Base-by-base conservation (phyloP, 2,329 filamentous ascomycete genomes). In the Neoascochyta sp. region DNA sequence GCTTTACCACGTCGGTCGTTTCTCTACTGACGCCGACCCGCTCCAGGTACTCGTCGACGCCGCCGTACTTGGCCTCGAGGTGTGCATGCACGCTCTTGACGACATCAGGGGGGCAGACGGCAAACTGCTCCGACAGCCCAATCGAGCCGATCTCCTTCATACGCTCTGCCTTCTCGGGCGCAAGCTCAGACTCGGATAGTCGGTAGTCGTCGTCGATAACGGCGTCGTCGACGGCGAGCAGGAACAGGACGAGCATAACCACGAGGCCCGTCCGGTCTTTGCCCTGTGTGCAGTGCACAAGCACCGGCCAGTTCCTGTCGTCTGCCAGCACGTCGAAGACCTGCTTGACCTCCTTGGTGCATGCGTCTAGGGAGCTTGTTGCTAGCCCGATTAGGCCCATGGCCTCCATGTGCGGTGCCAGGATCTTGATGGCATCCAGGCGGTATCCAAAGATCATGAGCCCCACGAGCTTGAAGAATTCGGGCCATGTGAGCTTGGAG, bases 211-310 rank as follows among this genome's bases (percentile, higher is more conserved):
- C 54, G 32, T 76, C 68, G 22, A 93, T 79, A 2, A 78, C 81
- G 0, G 70, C 56, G 1, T 68, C 35, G 0, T 78, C 75, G 1
- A 84, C 56, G 16, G 54, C 64, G 3, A 84, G 68, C 8, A 84
- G 65, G 50, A 90, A 69, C 12, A 93, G 65, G 1, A 83, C 62
- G 4, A 94, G 66, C 22, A 83, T 67, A 4, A 86, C 69, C 8
- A 85, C 69, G 9, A 94, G 66, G 0, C 88, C 88, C 2, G 79
- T 88, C 2, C 88, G 76, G 54, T 94, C 88, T 57, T 94, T 95
- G 35, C 88, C 88, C 52, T 93, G 86, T 1, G 87, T 92, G 61
- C 88, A 95, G 61, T 94, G 86, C 3, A 92, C 66, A 6, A 94
- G 56, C 1, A 80, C 62, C 0, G 87, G 86, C 41, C 80, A 78